phyloP scores from a whole-genome alignment of 2,329 filamentous ascomycete genomes.

The Albophoma yamanashiensis region DNA sequence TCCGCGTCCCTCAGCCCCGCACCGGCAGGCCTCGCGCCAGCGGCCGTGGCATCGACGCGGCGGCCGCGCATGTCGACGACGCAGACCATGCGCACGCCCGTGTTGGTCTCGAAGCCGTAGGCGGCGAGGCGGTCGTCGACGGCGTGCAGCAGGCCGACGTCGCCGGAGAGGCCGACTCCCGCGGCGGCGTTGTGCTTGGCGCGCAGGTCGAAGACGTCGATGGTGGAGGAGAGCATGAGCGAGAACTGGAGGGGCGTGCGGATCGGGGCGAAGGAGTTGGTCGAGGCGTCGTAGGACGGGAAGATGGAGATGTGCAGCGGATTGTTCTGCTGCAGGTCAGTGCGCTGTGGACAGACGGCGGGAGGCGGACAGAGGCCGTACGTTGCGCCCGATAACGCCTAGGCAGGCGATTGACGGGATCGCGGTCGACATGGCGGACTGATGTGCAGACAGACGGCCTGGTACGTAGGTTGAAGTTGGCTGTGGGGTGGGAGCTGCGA shows the following conservation, averaged over 20 bases:
- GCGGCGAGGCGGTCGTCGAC: constrained; percentile 87
- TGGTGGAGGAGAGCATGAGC: constrained; percentile 78
- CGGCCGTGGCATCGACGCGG: constrained; percentile 25
- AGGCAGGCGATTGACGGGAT: constrained; percentile 84
- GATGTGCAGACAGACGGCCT: background rate
- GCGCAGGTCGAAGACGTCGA: constrained; percentile 88
- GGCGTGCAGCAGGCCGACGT: constrained; percentile 85
- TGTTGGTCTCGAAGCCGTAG: constrained; percentile 96
- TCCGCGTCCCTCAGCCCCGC: constrained; percentile 75
- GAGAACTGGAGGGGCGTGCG: constrained; percentile 80
- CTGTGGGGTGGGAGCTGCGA: background rate
- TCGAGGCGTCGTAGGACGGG: constrained; percentile 54
- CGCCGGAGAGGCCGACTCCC: constrained; percentile 53
- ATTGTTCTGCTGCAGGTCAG: constrained; percentile 60
- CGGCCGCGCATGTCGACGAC: constrained; percentile 84
- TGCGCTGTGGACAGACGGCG: background rate
- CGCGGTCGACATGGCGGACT: constrained; percentile 40
- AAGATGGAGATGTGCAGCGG: constrained; percentile 90
- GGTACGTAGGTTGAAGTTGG: constrained; percentile 1
- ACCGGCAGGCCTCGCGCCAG: constrained; percentile 24
- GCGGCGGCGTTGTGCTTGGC: constrained; percentile 53
- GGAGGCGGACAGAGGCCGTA: constrained; percentile 24
- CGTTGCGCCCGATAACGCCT: constrained; percentile 87
- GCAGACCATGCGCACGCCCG: constrained; percentile 80
- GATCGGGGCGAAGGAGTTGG: constrained; percentile 41